Evolutionary conservation across 345 rosid species (phyloP), one percentile per base, ranked within the genome.

Genomic region (Brassica carinata): DNA sequence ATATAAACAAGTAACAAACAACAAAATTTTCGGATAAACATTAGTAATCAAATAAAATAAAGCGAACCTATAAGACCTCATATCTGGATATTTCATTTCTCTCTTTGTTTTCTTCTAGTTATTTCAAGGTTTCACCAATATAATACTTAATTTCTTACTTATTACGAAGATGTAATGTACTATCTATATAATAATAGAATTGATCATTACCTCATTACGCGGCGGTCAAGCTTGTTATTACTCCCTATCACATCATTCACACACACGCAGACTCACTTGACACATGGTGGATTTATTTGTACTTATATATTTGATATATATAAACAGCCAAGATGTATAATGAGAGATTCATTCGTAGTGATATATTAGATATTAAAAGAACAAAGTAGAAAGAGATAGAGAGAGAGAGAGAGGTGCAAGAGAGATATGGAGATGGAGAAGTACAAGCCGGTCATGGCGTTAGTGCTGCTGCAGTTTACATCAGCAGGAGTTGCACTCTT

Each of bases 401-500:
- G 58, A 36, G 43, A 34, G 26, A 30, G 55, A 48, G 26, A 23
- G 67, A 45, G 8, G 36, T 14, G 2, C 6, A 17, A 8, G n/a
- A 51, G 59, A 29, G 31, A 29, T 29, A 69, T 15, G 58, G 70
- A 26, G 81, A 61, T 81, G 69, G 72, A 65, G 34, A 68, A 76
- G 14, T 82, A 85, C 84, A 82, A 76, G 68, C 74, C 87, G 62
- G 83, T 69, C 29, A 26, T 83, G 48, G 85, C 85, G 5, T 80
- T 85, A 75, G 70, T 85, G 33, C 36, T 79, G 34, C 38, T 85
- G 9, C 83, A 83, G 70, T 64, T 77, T 27, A 55, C 69, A 0
- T 67, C 85, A 7, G 82, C 86, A 7, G 85, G 83, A 5, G 65
- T 73, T 77, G 83, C 86, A 70, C 83, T 85, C 45, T 71, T 80